Base-by-base conservation (phyloP, 768 basidiomycete species). In the Trametes punicea region DNA sequence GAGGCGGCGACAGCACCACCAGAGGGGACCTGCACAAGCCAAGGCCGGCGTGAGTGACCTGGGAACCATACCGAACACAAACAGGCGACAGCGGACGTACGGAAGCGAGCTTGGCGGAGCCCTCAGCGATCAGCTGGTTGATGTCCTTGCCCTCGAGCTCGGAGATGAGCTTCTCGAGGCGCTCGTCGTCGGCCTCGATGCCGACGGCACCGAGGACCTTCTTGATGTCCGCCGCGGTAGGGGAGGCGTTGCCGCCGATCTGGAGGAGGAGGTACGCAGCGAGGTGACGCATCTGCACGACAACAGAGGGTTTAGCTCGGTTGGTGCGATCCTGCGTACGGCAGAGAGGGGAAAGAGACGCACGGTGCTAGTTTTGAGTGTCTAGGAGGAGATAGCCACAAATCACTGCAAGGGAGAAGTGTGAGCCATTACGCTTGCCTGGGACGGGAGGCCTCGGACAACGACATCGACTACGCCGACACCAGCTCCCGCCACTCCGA, bases 181-280 rank as follows among this genome's bases (percentile, higher is more conserved):
- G 87, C 39, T 81, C 83, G 2, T 89, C 82, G 63, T 99, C 94
- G 41, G 84, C 80, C 71, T 96, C 93, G 65, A 97, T 87, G 67
- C 91, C 93, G 66, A 93, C 97, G 60, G 87, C 78, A 51, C 67
- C 74, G 65, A 99, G 86, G 69, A 98, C 84, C 67, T 85, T 85
- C 77, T 85, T 93, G 77, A 99, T 80, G 71, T 98, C 95, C 42
- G 68, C 81, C 51, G 90, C 90, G 58, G 87, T 85, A 61, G 97
- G 95, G 61, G 81, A 83, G 67, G 85, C 75, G 69, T 98, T 98
- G 53, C 97, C 97, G 64, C 93, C 97, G 70, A 85, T 82, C 74
- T 90, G 88, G 77, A 98, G 93, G 72, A 99, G 93, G 58, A 99
- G 85, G 81, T 97, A 98, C 64, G 93, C 92, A 77, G 93, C 95